phyloP scores from a whole-genome alignment of 1,284 basidiomycete genomes.

The Lentinus polychrous region DNA sequence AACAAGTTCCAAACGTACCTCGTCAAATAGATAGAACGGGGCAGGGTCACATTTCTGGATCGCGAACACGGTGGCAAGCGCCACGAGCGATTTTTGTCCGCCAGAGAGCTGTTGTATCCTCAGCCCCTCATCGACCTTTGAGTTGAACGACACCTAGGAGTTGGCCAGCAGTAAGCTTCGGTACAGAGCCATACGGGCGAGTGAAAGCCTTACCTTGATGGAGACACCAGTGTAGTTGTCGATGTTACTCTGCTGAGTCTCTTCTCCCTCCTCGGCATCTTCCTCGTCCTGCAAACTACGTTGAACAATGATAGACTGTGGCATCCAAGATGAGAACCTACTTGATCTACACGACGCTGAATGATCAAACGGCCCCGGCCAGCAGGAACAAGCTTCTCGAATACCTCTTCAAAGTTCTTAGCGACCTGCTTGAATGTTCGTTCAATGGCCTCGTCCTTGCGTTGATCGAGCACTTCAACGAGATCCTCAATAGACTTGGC shows the following conservation, averaged over 20 bases:
- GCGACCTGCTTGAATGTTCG: conserved; percentile 98
- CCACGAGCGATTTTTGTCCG: conserved; percentile 96
- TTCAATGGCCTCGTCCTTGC: conserved; percentile 98
- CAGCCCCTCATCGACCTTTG: conserved; percentile 92
- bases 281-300: conserved; percentile 50
- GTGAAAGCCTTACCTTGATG: conserved; percentile 62
- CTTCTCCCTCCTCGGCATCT: conserved; percentile 57
- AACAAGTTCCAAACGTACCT: conserved; percentile 40
- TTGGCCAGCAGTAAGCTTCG: conserved; percentile 4
- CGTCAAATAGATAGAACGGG: conserved; percentile 99
- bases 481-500: conserved; percentile 89
- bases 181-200: background rate
- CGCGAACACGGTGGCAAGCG: conserved; percentile 94
- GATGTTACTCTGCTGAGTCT: conserved; percentile 68
- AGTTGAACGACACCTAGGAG: conserved; percentile 91
- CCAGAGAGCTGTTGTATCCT: conserved; percentile 96
- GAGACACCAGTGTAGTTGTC: conserved; percentile 97
- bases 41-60: conserved; percentile 99
- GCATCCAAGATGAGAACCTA: conserved; percentile 25
- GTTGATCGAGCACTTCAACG: conserved; percentile 91
- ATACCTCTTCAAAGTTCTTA: conserved; percentile 95
- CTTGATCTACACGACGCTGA: conserved; percentile 83
- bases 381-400: conserved; percentile 94
- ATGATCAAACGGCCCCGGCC: conserved; percentile 90
- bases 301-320: background rate